Conservation (phyloP, 2,329 filamentous ascomycete genomes). For the Anisogramma anomala region DNA sequence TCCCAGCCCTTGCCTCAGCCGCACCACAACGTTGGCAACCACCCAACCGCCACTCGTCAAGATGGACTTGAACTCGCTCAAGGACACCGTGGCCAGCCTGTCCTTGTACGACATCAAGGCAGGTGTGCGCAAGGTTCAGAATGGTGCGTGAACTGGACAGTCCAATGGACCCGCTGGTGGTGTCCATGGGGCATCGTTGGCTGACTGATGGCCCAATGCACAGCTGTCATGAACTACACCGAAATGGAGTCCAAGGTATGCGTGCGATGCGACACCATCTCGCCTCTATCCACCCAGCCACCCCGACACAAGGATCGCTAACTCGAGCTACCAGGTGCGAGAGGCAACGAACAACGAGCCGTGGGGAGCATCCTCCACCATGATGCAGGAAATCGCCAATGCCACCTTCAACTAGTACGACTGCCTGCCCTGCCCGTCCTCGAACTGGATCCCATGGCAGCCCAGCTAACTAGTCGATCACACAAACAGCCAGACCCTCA, state of each 20-base stretch:
- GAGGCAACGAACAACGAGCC: conserved; percentile 99
- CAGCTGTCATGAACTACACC: conserved; percentile 98
- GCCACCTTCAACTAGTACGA: conserved; percentile 95
- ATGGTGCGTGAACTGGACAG: conserved; percentile 73
- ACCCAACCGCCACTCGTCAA: conserved; percentile 19
- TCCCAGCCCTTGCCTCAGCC: too few species aligned
- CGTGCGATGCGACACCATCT: too few species aligned
- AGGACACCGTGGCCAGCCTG: conserved; percentile 81
- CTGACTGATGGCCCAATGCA: conserved; percentile 3
- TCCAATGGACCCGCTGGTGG: too few species aligned
- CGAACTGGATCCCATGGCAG: not conserved
- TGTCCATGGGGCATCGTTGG: too few species aligned
- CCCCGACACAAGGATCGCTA: too few species aligned
- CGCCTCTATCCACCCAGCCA: too few species aligned
- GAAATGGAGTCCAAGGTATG: conserved; percentile 69
- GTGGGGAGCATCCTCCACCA: conserved; percentile 73
- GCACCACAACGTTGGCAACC: too few species aligned
- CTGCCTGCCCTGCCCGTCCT: not conserved
- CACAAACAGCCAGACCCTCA: conserved; percentile 67
- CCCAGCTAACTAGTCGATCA: conserved; percentile 6
- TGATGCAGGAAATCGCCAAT: conserved; percentile 98
- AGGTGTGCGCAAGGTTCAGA: conserved; percentile 87
- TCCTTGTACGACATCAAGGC: conserved; percentile 93
- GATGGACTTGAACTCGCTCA: conserved; percentile 81
- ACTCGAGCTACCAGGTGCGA: conserved; percentile 51